These are phyloP conservation scores for Russula vinacea DNA, from an alignment of 768 basidiomycete species.

Conservation along the genomic window DNA sequence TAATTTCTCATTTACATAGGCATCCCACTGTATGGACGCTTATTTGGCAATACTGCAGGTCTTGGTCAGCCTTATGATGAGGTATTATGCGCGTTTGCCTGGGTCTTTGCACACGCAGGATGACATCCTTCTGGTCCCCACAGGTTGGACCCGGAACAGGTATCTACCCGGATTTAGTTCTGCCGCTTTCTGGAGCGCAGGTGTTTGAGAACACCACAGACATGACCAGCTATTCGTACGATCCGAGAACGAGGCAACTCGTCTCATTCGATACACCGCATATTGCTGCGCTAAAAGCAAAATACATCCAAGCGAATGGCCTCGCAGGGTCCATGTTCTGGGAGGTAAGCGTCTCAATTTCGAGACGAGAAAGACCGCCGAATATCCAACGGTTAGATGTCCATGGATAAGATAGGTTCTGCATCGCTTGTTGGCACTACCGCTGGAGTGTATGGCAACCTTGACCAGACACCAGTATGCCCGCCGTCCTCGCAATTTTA, in stretches of 20 bases:
- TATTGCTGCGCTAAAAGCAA: background rate
- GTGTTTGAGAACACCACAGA: constrained; percentile 58
- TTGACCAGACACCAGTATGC: constrained; percentile 52
- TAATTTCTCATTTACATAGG: background rate
- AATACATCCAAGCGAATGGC: background rate
- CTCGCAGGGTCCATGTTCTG: background rate
- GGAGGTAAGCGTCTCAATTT: background rate
- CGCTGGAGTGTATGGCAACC: constrained; percentile 45
- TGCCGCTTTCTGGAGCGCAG: constrained; percentile 52
- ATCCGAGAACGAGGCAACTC: background rate
- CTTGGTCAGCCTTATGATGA: background rate
- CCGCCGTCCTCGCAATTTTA: background rate
- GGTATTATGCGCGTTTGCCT: background rate
- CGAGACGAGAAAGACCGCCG: constrained; percentile 18
- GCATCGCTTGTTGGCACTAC: constrained; percentile 57
- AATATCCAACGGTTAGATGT: background rate
- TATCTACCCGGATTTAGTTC: constrained; percentile 71
- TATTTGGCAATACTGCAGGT: background rate
- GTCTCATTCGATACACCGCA: background rate
- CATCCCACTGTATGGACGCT: background rate
- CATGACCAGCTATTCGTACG: constrained; percentile 2
- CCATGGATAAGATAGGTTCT: constrained; percentile 38
- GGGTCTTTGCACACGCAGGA: background rate
- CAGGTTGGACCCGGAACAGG: constrained; percentile 70
- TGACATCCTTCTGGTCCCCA: background rate